A percentile compares a stretch with the other conserved stretches of the same genome.
Evolutionary conservation across 441 rosid genomes (phyloP).

Genomic region (Pelargonium citronellum): DNA sequence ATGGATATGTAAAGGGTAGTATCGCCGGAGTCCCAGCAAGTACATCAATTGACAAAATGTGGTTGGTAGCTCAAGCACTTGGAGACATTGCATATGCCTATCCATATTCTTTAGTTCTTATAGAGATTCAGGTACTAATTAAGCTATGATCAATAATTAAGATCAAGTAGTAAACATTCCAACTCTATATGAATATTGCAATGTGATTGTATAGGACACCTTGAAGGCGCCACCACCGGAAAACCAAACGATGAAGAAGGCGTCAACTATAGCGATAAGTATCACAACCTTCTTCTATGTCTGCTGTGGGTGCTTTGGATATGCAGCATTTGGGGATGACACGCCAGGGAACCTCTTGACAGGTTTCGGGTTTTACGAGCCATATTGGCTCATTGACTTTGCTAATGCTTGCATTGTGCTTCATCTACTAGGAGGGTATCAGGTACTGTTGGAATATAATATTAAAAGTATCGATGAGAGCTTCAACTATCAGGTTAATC

Average conservation of each 20-base stretch:
- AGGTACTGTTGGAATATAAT: slow-evolving; percentile 16
- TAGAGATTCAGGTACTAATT: slow-evolving; percentile 48
- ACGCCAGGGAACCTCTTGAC: not conserved
- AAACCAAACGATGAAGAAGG: slow-evolving; percentile 4
- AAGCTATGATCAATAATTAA: no score
- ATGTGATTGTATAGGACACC: not conserved
- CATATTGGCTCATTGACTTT: not conserved
- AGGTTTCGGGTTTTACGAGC: slow-evolving; percentile 3
- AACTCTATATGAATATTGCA: no score
- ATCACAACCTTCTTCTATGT: not conserved
- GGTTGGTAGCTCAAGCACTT: slow-evolving; percentile 40
- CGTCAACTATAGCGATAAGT: not conserved
- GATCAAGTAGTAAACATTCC: no score
- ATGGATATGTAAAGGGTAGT: slow-evolving; percentile 37
- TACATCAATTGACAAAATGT: slow-evolving; percentile 27
- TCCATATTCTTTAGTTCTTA: slow-evolving; percentile 36
- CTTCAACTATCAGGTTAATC: no score
- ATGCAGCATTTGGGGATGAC: slow-evolving; percentile 1
- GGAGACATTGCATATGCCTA: slow-evolving; percentile 47
- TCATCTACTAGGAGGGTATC: slow-evolving; percentile 2
- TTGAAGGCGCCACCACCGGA: not conserved
- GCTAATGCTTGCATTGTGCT: slow-evolving; percentile 4
- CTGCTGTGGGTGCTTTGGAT: not conserved
- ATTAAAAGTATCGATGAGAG: no score
- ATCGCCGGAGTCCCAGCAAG: slow-evolving; percentile 32